Evolutionary conservation across 2,329 filamentous ascomycete genomes (phyloP).

Genomic region (Cordyceps javanica): DNA sequence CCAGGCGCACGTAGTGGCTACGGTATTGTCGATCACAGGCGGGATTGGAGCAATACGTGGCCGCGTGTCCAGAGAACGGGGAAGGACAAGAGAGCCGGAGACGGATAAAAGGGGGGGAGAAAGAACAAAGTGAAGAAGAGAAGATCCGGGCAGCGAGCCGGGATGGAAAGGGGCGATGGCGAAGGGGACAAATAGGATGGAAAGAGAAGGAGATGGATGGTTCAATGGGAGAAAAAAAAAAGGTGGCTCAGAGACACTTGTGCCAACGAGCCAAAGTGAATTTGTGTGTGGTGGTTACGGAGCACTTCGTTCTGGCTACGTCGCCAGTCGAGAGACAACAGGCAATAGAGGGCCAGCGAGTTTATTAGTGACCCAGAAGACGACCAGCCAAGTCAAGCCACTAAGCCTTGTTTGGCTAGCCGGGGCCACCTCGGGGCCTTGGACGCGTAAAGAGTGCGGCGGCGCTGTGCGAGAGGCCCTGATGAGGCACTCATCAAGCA

Average conservation of each 20-base stretch:
- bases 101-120: background rate
- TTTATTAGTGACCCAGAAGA: no score
- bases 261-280: constrained; percentile 6
- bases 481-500: no score
- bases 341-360: background rate
- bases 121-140: constrained; percentile 10
- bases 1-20: constrained; percentile 11
- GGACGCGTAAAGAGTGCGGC: background rate
- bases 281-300: constrained; percentile 6
- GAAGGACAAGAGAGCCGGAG: background rate
- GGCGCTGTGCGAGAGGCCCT: no score
- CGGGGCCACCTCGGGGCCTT: background rate
- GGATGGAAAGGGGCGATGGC: background rate
- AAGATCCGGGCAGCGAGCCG: background rate
- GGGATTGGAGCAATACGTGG: constrained; percentile 5
- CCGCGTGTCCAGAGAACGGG: background rate
- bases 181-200: background rate
- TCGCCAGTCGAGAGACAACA: constrained; percentile 9
- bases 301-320: constrained; percentile 12
- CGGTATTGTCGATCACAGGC: background rate
- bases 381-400: background rate
- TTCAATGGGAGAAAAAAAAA: background rate
- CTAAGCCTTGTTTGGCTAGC: background rate
- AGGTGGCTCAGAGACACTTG: constrained; percentile 4
- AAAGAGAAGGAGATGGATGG: background rate